A percentile compares a stretch with the other conserved stretches of the same genome.
These are phyloP conservation scores for Talaromyces sp. DNA, from an alignment of 2,329 filamentous ascomycete species.

Conservation along the genomic window DNA sequence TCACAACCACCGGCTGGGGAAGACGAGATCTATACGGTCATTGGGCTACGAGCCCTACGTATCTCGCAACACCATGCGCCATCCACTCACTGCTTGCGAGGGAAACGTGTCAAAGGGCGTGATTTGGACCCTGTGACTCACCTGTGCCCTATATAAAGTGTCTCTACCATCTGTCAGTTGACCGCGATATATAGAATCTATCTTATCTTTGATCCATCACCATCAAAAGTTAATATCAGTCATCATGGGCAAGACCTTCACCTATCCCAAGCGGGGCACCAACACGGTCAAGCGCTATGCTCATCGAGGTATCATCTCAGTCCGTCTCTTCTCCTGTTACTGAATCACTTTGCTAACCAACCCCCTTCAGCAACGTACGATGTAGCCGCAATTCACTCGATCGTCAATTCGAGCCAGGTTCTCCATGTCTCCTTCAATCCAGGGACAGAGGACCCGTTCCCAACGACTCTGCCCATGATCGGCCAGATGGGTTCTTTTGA, in stretches of 20 bases:
- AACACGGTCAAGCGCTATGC: constrained; percentile 65
- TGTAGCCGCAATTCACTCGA: constrained; percentile 63
- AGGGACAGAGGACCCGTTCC: constrained; percentile 59
- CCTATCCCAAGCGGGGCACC: constrained; percentile 57
- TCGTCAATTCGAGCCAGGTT: constrained; percentile 68
- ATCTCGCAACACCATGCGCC: not conserved
- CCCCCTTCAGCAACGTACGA: constrained; percentile 60
- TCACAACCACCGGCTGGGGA: not conserved
- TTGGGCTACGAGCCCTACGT: not conserved
- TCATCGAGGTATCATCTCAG: constrained; percentile 48
- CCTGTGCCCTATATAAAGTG: not conserved
- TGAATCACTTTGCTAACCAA: not conserved
- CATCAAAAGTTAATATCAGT: not conserved
- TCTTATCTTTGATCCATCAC: not conserved
- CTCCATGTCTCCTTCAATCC: constrained; percentile 74
- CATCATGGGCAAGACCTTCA: constrained; percentile 37
- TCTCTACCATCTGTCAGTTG: not conserved
- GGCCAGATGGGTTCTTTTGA: constrained; percentile 72
- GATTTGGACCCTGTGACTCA: not conserved
- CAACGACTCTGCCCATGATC: constrained; percentile 77
- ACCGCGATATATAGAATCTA: not conserved
- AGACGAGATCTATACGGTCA: not conserved
- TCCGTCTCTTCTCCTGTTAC: not conserved
- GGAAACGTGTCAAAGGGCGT: not conserved
- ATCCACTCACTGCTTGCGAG: not conserved